Evolutionary conservation across 306 rosid species (phyloP).

Genomic region (Benincasa hispida): DNA sequence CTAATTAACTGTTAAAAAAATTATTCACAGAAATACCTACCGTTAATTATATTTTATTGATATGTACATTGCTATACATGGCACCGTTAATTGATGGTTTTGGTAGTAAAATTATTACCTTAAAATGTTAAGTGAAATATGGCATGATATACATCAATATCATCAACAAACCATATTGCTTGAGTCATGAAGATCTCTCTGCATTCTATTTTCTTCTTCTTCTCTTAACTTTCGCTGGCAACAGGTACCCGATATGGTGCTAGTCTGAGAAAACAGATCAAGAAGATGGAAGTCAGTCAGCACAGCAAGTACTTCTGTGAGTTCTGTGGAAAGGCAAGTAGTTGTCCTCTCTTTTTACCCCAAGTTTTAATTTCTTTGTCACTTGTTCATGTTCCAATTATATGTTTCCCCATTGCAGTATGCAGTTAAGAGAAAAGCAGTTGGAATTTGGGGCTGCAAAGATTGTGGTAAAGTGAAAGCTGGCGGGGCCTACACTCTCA

Average conservation of each 20-base stretch:
- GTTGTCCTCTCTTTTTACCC: not conserved
- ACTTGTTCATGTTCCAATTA: not conserved
- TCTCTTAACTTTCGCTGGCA: not conserved
- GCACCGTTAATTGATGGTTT: constrained; percentile 90
- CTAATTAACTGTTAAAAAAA: no score
- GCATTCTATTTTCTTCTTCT: not conserved
- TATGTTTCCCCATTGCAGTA: constrained; percentile 24
- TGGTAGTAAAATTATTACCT: constrained; percentile 82
- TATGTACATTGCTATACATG: not conserved
- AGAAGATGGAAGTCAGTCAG: constrained; percentile 93
- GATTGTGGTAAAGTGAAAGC: constrained; percentile 88
- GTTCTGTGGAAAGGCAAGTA: constrained; percentile 72
- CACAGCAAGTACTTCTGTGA: constrained; percentile 86
- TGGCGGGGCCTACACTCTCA: constrained; percentile 72
- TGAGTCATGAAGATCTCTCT: constrained; percentile 11
- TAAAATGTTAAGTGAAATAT: constrained; percentile 76
- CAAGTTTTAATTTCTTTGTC: not conserved
- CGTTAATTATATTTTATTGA: no score
- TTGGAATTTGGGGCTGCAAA: constrained; percentile 89
- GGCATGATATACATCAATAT: constrained; percentile 84
- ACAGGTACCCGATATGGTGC: constrained; percentile 88
- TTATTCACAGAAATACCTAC: no score
- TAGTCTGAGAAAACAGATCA: constrained; percentile 85
- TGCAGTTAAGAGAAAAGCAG: constrained; percentile 82
- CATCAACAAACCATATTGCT: constrained; percentile 70